Evolutionary conservation across 1,284 basidiomycete genomes (phyloP).

Genomic region (Flammula alnicola): DNA sequence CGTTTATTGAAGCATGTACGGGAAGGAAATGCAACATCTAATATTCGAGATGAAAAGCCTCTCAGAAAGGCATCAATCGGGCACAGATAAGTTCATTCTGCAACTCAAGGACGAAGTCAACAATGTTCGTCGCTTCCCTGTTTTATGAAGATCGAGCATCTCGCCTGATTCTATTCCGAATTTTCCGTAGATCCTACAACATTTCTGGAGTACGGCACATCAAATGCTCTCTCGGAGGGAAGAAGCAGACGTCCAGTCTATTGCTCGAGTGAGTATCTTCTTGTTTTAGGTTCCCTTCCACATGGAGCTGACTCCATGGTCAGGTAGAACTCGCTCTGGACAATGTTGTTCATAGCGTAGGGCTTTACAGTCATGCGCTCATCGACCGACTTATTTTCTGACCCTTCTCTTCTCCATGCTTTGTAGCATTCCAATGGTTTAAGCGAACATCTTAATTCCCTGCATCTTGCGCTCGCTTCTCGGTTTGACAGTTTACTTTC

Average conservation of each 20-base stretch:
- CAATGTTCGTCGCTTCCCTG: background rate
- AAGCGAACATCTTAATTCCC: background rate
- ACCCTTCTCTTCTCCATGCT: background rate
- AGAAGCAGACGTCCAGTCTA: conserved; percentile 1
- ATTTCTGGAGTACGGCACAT: conserved; percentile 5
- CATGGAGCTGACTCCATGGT: background rate
- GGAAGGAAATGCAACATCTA: conserved; percentile 16
- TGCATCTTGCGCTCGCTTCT: conserved; percentile 4
- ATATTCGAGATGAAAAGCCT: conserved; percentile 6
- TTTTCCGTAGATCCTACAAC: conserved; percentile 8
- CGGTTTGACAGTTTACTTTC: conserved; percentile 15
- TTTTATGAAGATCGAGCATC: background rate
- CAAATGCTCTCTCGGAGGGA: conserved; percentile 1
- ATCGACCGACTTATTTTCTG: too few species aligned
- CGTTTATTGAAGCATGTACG: background rate
- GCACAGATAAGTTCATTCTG: conserved; percentile 1
- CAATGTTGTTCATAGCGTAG: conserved; percentile 5
- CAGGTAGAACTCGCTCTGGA: conserved; percentile 14
- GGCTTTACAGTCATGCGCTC: background rate
- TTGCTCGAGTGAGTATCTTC: background rate
- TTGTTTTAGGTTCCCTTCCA: background rate
- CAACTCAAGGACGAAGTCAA: conserved; percentile 9
- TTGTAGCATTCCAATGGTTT: conserved; percentile 16
- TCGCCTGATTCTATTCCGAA: background rate
- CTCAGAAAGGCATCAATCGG: conserved; percentile 2